Evolutionary conservation across 768 basidiomycete genomes (phyloP).

Genomic region (Boletus vermiculosoides): DNA sequence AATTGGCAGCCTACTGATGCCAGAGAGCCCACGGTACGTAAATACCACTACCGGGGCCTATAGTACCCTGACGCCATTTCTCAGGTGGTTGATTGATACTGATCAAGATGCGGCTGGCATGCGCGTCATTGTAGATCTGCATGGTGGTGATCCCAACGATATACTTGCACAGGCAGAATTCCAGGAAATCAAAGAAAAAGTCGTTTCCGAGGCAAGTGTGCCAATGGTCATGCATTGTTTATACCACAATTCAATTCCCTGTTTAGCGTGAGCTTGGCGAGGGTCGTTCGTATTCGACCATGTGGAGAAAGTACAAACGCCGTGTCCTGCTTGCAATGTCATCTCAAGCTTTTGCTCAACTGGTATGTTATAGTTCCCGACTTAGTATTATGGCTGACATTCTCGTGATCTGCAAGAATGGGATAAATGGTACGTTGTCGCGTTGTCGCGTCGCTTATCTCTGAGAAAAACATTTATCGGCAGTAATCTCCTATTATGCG

Average conservation of each 20-base stretch:
- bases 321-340: conserved; percentile 93
- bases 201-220: conserved; percentile 59
- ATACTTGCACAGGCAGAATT: conserved; percentile 77
- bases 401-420: conserved; percentile 56
- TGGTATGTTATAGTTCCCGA: conserved; percentile 52
- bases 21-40: conserved; percentile 81
- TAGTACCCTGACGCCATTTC: conserved; percentile 5
- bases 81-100: conserved; percentile 86
- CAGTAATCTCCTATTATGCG: conserved; percentile 93
- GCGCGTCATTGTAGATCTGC: conserved; percentile 83
- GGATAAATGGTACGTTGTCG: conserved; percentile 74
- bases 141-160: conserved; percentile 75
- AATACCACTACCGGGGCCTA: neutral
- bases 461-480: conserved; percentile 7
- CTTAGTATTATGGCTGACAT: neutral
- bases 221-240: neutral
- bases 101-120: conserved; percentile 82
- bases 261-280: conserved; percentile 72
- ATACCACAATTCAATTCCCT: neutral
- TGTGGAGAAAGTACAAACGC: conserved; percentile 88
- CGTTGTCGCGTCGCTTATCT: neutral
- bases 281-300: conserved; percentile 67
- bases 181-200: conserved; percentile 82
- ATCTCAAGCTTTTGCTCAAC: conserved; percentile 92
- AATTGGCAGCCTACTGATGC: conserved; percentile 75